Conservation (phyloP, 306 rosid genomes). For the Senna siamea region DNA sequence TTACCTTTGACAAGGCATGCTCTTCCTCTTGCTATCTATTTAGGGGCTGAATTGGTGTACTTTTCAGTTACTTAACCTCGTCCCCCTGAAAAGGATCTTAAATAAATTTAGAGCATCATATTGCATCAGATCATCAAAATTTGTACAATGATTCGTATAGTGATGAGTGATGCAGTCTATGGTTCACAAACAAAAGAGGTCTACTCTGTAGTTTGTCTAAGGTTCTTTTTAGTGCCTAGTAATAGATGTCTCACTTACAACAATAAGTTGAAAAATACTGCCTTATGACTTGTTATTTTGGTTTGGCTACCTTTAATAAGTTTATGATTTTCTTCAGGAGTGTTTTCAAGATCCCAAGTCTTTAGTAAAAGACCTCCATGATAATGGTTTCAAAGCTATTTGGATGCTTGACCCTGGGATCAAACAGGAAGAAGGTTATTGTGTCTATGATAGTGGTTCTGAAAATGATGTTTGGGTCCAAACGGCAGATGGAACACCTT, state of each 20-base stretch:
- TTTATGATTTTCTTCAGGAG: slow-evolving; percentile 58
- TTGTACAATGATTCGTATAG: slow-evolving; percentile 10
- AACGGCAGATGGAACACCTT: slow-evolving; percentile 73
- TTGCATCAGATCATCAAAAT: slow-evolving; percentile 9
- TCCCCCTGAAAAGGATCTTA: background rate
- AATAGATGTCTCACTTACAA: slow-evolving; percentile 23
- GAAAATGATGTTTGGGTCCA: slow-evolving; percentile 75
- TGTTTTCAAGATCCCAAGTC: slow-evolving; percentile 76
- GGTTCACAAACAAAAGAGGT: slow-evolving; percentile 29
- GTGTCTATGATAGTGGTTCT: slow-evolving; percentile 78
- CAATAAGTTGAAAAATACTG: slow-evolving; percentile 26
- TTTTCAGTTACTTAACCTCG: background rate
- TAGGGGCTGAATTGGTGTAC: background rate
- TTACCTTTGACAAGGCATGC: slow-evolving; percentile 81
- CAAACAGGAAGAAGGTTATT: slow-evolving; percentile 81
- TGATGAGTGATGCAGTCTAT: slow-evolving; percentile 2
- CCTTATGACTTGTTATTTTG: slow-evolving; percentile 23
- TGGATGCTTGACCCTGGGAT: slow-evolving; percentile 99
- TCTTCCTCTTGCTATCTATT: background rate
- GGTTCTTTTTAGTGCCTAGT: slow-evolving; percentile 19
- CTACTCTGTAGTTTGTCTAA: slow-evolving; percentile 6
- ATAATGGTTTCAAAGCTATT: slow-evolving; percentile 82
- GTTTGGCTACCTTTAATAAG: slow-evolving; percentile 27
- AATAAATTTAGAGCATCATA: slow-evolving; percentile 24
- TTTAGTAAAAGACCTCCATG: slow-evolving; percentile 61